Base-by-base conservation (phyloP, 805 yeast species). In the Cyberlindnera mycetangii region DNA sequence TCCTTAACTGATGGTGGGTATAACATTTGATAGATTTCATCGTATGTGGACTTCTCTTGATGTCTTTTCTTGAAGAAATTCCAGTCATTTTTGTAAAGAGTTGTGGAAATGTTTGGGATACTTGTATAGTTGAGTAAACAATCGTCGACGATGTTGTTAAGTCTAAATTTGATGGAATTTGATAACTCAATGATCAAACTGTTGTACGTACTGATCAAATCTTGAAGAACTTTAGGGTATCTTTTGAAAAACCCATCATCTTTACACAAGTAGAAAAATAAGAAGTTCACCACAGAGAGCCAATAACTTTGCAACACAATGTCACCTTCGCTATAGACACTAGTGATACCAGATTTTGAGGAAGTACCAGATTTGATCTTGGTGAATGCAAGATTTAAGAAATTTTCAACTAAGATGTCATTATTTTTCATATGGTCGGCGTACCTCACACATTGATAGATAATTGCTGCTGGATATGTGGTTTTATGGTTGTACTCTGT, bases 1-100 rank as follows among this genome's bases (percentile, higher is more conserved):
- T 86, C 85, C 37, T 78, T 72, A 17, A 86, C 78, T 0, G 92
- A 71, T 2, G 98, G 98, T 5, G 98, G 98, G 51, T 83, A 83
- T 44, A 89, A 68, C 77, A 82, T 85, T 43, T 79, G 75, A 36
- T 83, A 68, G 27, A 89, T 83, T 52, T 86, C 92, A 42, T 85
- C 89, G 59, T 83, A 84, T 5, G 79, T 79, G 47, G 75, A 74
- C 25, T 64, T 57, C 9, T 60, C 55, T n/a, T 59, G 65, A 24
- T 57, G 61, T 49, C 66, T 66, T 56, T 60, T 66, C 49, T 74
- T 69, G 64, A 81, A 79, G 24, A 81, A 65, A 49, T 75, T 74
- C 85, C 86, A 81, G 50, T 79, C 84, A 50, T 81, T 83, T 49
- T 87, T 89, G 64, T 87, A 90, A 41, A 83, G 69, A 14, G 85